Evolutionary conservation across 2,329 filamentous ascomycete species (phyloP), one percentile per base, ranked within the genome.

Genomic region (Nemania sp.): DNA sequence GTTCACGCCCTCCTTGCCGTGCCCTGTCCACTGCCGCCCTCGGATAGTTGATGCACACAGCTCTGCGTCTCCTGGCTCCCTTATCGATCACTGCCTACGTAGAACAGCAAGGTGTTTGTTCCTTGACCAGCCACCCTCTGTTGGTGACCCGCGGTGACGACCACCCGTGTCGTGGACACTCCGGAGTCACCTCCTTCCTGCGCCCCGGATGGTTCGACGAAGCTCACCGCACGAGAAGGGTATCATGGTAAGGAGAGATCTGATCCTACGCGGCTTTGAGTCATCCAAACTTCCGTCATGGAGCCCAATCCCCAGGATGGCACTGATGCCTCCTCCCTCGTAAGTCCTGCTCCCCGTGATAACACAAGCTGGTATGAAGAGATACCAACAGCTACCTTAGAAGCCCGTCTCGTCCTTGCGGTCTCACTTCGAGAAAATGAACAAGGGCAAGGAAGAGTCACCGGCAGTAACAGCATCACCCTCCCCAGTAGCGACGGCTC

Each of bases 331-430:
- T 89, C 89, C 60, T 92, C 90, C 65, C 87, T 93, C 69, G 88
- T 90, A 76, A 75, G 87, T 75, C 54, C 37, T 39, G n/a, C 13
- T 1, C 17, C 29, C 35, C 9, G 29, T 40, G 37, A 32, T 43
- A 9, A 45, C n/a, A 7, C 15, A 13, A 15, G 40, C 65, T 72
- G 18, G 54, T 20, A 17, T 21, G 50, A 43, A 17, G 20, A 59
- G 17, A 56, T 66, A 61, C 74, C 77, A 63, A 75, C 64, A 17
- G 48, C 18, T 32, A 18, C 52, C 34, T 5, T 65, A 92, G 89
- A 91, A 88, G 79, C 90, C 91, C 25, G 90, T 95, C 52, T 95
- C 91, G 53, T 93, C 90, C 53, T 80, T 95, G 62, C 84, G 88
- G 63, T 91, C 90, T 65, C 88, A 90, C 69, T 95, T 94, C 74